phyloP scores from a whole-genome alignment of 768 basidiomycete genomes.

The Termitomyces bulborhizus region DNA sequence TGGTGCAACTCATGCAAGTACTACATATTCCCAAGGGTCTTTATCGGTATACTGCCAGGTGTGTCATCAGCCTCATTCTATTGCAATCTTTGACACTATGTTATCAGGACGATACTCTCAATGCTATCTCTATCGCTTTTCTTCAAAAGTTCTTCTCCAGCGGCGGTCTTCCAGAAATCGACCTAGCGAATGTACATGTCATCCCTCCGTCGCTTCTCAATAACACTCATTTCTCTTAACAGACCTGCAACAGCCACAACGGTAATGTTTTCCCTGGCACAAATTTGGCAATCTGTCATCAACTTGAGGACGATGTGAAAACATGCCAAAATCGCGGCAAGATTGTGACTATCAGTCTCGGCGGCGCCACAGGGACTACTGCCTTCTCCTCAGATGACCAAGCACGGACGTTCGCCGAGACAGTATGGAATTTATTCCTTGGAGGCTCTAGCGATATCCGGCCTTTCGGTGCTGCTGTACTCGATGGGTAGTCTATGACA shows the following conservation, averaged over 20 bases:
- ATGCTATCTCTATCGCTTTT: slow-evolving; percentile 65
- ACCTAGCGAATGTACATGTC: slow-evolving; percentile 57
- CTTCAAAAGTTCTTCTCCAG: slow-evolving; percentile 56
- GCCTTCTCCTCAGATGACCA: slow-evolving; percentile 53
- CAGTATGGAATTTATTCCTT: slow-evolving; percentile 69
- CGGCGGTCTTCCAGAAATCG: slow-evolving; percentile 57
- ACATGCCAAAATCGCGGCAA: slow-evolving; percentile 63
- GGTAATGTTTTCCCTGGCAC: slow-evolving; percentile 58
- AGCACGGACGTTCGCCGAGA: slow-evolving; percentile 52
- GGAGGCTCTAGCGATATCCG: slow-evolving; percentile 50
- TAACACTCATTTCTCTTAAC: neutral
- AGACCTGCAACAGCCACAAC: slow-evolving; percentile 57
- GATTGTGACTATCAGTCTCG: slow-evolving; percentile 49
- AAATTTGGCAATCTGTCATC: slow-evolving; percentile 50
- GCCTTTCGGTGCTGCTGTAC: slow-evolving; percentile 65
- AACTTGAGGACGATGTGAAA: slow-evolving; percentile 52
- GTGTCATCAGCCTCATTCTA: slow-evolving; percentile 2
- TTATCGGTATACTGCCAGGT: slow-evolving; percentile 61
- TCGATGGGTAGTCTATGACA: slow-evolving; percentile 55
- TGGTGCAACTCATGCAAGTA: slow-evolving; percentile 46
- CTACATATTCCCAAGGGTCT: slow-evolving; percentile 50
- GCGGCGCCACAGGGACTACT: slow-evolving; percentile 55
- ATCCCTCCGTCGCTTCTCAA: neutral
- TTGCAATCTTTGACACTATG: neutral
- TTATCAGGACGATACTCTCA: slow-evolving; percentile 52